Evolutionary conservation across 2,329 filamentous ascomycete species (phyloP).

Genomic region (Atkinsonella texensis): DNA sequence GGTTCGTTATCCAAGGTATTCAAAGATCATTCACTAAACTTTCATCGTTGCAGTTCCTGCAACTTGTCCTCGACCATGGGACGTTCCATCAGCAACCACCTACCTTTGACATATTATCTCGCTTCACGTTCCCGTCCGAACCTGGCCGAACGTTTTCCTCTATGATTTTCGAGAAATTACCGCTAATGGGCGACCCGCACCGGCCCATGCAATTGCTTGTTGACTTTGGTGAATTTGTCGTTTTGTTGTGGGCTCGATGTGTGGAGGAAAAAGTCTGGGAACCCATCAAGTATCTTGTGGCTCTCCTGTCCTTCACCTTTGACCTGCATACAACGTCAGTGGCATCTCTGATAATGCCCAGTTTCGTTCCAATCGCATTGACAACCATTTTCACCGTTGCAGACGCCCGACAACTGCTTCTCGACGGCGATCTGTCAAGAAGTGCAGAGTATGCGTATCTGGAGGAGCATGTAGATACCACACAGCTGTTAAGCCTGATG

Average conservation of each 20-base stretch:
- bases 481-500: conserved; percentile 53
- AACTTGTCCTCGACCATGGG: conserved; percentile 52
- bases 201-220: conserved; percentile 45
- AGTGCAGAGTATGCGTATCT: conserved; percentile 26
- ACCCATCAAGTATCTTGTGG: conserved; percentile 53
- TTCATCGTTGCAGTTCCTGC: conserved; percentile 36
- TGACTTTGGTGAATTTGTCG: conserved; percentile 50
- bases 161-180: conserved; percentile 55
- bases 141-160: conserved; percentile 45
- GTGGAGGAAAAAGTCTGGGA: conserved; percentile 49
- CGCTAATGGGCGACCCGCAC: conserved; percentile 37
- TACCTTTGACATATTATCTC: conserved; percentile 56
- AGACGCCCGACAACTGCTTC: conserved; percentile 40
- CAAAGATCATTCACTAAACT: background rate
- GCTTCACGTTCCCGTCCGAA: conserved; percentile 53
- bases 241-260: conserved; percentile 58
- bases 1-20: background rate
- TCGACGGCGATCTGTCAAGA: conserved; percentile 34
- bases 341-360: conserved; percentile 45
- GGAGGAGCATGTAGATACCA: conserved; percentile 47
- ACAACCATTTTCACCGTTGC: conserved; percentile 49
- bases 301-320: conserved; percentile 52
- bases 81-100: conserved; percentile 42
- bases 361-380: conserved; percentile 42
- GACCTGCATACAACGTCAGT: conserved; percentile 47